Evolutionary conservation across 2,329 filamentous ascomycete species (phyloP).

Genomic region (Aspergillus alliaceus): DNA sequence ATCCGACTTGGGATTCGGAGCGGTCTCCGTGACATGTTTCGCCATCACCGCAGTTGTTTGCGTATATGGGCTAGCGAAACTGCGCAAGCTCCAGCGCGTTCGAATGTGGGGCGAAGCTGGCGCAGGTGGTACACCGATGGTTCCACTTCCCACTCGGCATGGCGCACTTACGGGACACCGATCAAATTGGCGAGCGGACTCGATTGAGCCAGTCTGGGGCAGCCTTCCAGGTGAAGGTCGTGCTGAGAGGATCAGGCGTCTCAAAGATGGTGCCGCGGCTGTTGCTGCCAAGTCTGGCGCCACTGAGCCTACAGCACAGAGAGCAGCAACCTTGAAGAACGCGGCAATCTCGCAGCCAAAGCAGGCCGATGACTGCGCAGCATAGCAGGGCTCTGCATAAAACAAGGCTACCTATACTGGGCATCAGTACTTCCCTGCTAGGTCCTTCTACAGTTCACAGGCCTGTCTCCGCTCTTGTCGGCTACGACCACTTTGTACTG

Average conservation of each 20-base stretch:
- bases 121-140: slow-evolving; percentile 31
- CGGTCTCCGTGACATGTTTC: slow-evolving; percentile 70
- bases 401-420: background rate
- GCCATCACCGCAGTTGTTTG: slow-evolving; percentile 75
- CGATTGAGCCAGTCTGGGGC: slow-evolving; percentile 42
- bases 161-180: slow-evolving; percentile 25
- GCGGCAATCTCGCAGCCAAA: background rate
- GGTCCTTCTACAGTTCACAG: background rate
- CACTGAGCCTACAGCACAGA: slow-evolving; percentile 13
- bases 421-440: background rate
- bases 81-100: slow-evolving; percentile 82
- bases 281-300: slow-evolving; percentile 15
- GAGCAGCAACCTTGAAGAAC: background rate
- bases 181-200: slow-evolving; percentile 45
- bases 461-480: background rate
- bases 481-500: background rate
- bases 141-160: slow-evolving; percentile 26
- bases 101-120: slow-evolving; percentile 74
- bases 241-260: slow-evolving; percentile 36
- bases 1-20: slow-evolving; percentile 78
- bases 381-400: background rate
- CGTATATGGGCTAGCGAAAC: slow-evolving; percentile 77
- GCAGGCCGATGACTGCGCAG: background rate
- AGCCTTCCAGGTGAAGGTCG: slow-evolving; percentile 41
- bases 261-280: slow-evolving; percentile 32